Conservation (phyloP, 2,329 filamentous ascomycete genomes). For the Parasarocladium wereldwijsianum region DNA sequence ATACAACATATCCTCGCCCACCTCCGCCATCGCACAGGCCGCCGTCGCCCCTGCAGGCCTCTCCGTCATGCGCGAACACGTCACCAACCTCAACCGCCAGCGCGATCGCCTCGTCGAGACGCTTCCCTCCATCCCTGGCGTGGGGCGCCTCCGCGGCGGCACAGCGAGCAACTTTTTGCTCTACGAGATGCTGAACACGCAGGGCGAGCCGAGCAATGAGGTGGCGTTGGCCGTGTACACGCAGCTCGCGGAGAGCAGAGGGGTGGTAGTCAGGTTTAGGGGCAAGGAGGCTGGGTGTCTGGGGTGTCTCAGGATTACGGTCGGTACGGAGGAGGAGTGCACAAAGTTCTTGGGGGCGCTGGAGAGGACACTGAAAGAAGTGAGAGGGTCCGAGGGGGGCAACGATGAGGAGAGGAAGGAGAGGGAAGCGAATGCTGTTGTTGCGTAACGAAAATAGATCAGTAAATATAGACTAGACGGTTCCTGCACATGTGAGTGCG, state of each 20-base stretch:
- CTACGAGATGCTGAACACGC: conserved; percentile 66
- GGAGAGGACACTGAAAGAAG: conserved; percentile 29
- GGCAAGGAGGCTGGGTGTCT: conserved; percentile 84
- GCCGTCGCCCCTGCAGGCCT: conserved; percentile 57
- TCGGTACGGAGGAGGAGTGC: conserved; percentile 81
- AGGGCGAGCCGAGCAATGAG: conserved; percentile 63
- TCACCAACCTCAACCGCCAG: conserved; percentile 57
- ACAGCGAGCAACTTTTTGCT: conserved; percentile 77
- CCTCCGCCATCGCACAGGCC: conserved; percentile 62
- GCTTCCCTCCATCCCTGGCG: conserved; percentile 59
- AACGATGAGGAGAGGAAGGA: conserved; percentile 23
- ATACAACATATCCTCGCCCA: conserved; percentile 87
- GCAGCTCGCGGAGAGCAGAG: conserved; percentile 65
- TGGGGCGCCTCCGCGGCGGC: conserved; percentile 72
- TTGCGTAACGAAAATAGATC: conserved; percentile 17
- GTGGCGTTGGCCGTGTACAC: conserved; percentile 72
- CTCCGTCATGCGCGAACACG: conserved; percentile 56
- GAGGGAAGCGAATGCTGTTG: conserved; percentile 18
- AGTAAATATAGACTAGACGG: too few species aligned
- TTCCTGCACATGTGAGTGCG: too few species aligned
- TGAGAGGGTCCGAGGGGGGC: conserved; percentile 14
- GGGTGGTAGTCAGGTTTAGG: conserved; percentile 86
- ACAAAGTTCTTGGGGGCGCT: conserved; percentile 62
- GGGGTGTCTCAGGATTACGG: conserved; percentile 80
- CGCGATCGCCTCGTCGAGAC: conserved; percentile 61